Base-by-base conservation (phyloP, 176 grass and related monocot species). In the Cocos nucifera region DNA sequence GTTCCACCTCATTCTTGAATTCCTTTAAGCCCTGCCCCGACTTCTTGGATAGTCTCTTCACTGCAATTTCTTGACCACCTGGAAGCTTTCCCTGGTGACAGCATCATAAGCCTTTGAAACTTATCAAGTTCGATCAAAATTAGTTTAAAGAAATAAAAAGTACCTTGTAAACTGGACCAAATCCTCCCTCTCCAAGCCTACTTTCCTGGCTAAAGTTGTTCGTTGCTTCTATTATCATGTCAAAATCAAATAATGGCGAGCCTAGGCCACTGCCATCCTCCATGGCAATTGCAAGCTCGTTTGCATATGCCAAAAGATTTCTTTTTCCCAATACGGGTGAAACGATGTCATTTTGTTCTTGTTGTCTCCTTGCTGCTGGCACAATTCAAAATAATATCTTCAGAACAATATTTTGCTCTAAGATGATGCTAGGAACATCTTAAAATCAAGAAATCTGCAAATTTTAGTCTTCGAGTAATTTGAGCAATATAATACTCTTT, bases 161-260 rank as follows among this genome's bases (percentile, higher is more conserved):
- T 64, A 93, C 88, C 84, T 81, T 83, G 77, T 84, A 93, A 78
- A 93, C 88, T 55, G 80, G 54, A 66, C 88, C 88, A 48, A 93
- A 93, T 57, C 83, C 88, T 52, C 88, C 88, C 59, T 71, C 74
- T 0, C 88, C 88, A 60, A 93, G 88, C 51, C 84, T 81, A 54
- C 10, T 44, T 44, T 44, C 35, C 8, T 81, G 53, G 0, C 28
- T 81, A 57, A 92, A 92, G 61, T 92, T 87, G 55, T 75, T 81
- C 1, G 88, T 87, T 17, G 77, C 88, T 72, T 66, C 27, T 71
- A 18, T 64, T 56, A 91, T 30, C 23, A 23, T 86, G 54, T 68
- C 75, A 52, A 91, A 83, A 52, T 91, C 83, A 56, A 91, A 49
- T 49, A 80, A 74, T 51, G 73, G 76, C 32, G 76, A 83, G 59